Base-by-base conservation (phyloP, 495 filamentous ascomycete genomes). In the Coniosporium apollinis region DNA sequence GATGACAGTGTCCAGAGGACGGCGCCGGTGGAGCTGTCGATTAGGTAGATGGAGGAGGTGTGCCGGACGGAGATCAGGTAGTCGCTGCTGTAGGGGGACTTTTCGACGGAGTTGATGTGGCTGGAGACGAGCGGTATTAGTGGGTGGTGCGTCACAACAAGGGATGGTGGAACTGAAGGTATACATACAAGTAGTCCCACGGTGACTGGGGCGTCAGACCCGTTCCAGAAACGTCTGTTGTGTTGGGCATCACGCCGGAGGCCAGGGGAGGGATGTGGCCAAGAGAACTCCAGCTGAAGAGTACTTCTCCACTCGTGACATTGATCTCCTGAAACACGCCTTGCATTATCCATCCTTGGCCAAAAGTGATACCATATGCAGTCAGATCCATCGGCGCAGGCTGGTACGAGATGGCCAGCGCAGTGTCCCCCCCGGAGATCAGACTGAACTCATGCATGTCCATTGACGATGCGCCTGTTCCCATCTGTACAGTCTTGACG, bases 281-380 rank as follows among this genome's bases (percentile, higher is more conserved):
- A 11, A 52, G 43, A 15, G 52, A 50, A 5, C 51, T 46, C 61
- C 61, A 65, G 31, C 61, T 46, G 34, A 64, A 65, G 9, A 64
- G 31, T 4, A 64, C 43, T 22, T 56, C 47, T 2, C 59, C 61
- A 1, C 51, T 61, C 28, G 44, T 42, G n/a, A 64, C 49, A 19
- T 65, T 45, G n/a, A 64, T 47, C 40, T 62, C 60, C 34, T 65
- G 59, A 22, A 65, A 55, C 8, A 60, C 38, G n/a, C 56, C 57
- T 20, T 62, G 55, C 13, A 55, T 48, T 4, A 65, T 45, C 59
- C 59, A 64, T n/a, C 59, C 58, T 19, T 29, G 29, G 9, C 37
- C 32, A n/a, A 19, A 36, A 3, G 33, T 35, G 19, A 51, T 39
- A 14, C 42, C 39, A 17, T 40, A 39, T 14, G 28, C 31, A 10